Evolutionary conservation across 2,329 filamentous ascomycete genomes (phyloP).

Genomic region (Cordyceps cateniannulata): DNA sequence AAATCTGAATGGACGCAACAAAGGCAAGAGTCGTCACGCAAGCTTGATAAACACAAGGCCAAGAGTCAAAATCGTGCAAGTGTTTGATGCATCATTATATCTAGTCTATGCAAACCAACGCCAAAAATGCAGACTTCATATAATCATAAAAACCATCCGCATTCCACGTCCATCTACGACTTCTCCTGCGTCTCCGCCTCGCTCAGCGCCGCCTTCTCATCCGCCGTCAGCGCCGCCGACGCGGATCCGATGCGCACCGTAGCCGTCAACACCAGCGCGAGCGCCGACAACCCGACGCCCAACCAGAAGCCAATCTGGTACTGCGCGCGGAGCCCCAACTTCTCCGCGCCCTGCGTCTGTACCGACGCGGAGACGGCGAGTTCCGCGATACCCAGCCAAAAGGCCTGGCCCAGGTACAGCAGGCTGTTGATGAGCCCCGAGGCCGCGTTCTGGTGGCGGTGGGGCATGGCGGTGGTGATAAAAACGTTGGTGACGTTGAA

Average conservation of each 20-base stretch:
- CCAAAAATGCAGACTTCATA: not conserved
- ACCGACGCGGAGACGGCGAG: constrained; percentile 49
- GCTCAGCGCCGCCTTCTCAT: constrained; percentile 39
- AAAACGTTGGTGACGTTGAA: constrained; percentile 73
- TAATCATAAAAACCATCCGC: not conserved
- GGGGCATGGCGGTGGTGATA: constrained; percentile 65
- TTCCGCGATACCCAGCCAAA: constrained; percentile 66
- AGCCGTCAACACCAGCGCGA: constrained; percentile 46
- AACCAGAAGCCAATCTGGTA: constrained; percentile 65
- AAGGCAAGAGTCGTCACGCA: too few relatives aligned
- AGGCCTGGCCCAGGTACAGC: constrained; percentile 64
- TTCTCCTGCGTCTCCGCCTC: constrained; percentile 6
- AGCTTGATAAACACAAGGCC: too few relatives aligned
- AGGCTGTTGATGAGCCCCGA: constrained; percentile 66
- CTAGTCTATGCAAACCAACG: too few relatives aligned
- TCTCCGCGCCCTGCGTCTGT: constrained; percentile 16
- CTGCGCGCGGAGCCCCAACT: constrained; percentile 39
- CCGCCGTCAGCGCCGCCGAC: constrained; percentile 49
- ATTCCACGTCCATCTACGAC: not conserved
- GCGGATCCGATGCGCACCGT: constrained; percentile 51
- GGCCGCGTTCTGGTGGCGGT: constrained; percentile 61
- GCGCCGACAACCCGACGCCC: constrained; percentile 47
- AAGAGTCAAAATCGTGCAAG: too few relatives aligned
- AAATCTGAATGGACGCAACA: too few relatives aligned
- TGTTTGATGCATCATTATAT: too few relatives aligned